phyloP scores from a whole-genome alignment of 345 rosid genomes.

The Camelina laxa region DNA sequence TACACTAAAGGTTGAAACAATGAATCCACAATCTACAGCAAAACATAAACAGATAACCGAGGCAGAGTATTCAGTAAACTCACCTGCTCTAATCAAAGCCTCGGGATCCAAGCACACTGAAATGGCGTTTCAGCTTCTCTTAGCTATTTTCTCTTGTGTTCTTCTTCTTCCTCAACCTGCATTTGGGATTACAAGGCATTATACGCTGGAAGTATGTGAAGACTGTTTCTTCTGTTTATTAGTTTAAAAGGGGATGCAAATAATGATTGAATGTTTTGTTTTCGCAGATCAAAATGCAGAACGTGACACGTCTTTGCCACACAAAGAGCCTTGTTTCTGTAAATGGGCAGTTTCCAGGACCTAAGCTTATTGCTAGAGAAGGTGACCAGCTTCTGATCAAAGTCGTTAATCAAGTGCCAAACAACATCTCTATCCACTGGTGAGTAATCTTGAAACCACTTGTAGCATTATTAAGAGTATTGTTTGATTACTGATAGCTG shows the following conservation, averaged over 20 bases:
- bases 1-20: slow-evolving; percentile 35
- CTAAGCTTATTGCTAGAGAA: slow-evolving; percentile 71
- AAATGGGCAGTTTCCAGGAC: slow-evolving; percentile 74
- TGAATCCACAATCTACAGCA: slow-evolving; percentile 30
- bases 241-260: neutral
- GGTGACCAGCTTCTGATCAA: slow-evolving; percentile 70
- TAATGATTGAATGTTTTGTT: slow-evolving; percentile 13
- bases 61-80: slow-evolving; percentile 31
- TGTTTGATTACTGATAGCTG: slow-evolving; percentile 24
- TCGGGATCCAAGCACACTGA: slow-evolving; percentile 19
- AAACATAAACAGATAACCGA: slow-evolving; percentile 18
- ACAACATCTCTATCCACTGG: slow-evolving; percentile 80
- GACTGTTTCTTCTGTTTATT: neutral
- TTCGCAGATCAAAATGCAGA: slow-evolving; percentile 60
- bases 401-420: slow-evolving; percentile 67
- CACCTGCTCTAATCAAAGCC: slow-evolving; percentile 26
- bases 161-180: slow-evolving; percentile 50
- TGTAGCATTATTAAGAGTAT: slow-evolving; percentile 9
- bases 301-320: slow-evolving; percentile 68
- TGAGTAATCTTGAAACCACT: slow-evolving; percentile 30
- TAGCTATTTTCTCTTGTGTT: slow-evolving; percentile 46
- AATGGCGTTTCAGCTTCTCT: slow-evolving; percentile 37
- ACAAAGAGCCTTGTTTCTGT: slow-evolving; percentile 76
- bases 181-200: slow-evolving; percentile 71
- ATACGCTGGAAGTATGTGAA: slow-evolving; percentile 65